These are phyloP conservation scores for Candida tibetensis DNA, from an alignment of 805 yeast genomes.

Conservation along the genomic window DNA sequence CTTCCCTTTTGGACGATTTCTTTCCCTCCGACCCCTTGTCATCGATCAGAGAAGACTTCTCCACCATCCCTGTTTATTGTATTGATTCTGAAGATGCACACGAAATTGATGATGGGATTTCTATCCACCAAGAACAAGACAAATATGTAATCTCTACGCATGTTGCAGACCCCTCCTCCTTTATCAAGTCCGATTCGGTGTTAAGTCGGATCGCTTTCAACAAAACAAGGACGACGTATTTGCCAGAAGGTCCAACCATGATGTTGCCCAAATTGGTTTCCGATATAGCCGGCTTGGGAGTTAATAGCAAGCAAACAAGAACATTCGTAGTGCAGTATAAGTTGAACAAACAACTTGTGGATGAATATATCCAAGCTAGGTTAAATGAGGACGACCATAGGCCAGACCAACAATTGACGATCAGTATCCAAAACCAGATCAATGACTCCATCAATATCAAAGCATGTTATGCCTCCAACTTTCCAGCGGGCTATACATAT, in stretches of 20 bases:
- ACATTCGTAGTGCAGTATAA: conserved; percentile 37
- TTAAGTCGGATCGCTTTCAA: conserved; percentile 56
- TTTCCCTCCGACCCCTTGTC: conserved; percentile 29
- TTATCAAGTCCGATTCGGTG: conserved; percentile 39
- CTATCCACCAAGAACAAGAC: conserved; percentile 42
- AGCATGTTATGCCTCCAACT: conserved; percentile 23
- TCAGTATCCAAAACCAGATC: conserved; percentile 15
- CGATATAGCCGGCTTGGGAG: conserved; percentile 51
- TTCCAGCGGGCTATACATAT: conserved; percentile 53
- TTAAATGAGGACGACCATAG: conserved; percentile 4
- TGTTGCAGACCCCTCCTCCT: conserved; percentile 85
- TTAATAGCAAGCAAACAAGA: conserved; percentile 39
- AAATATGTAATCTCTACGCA: conserved; percentile 58
- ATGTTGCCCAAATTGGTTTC: conserved; percentile 68
- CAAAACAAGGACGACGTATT: conserved; percentile 65
- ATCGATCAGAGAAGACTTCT: conserved; percentile 38
- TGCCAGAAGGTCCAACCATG: conserved; percentile 61
- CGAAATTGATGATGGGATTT: conserved; percentile 92
- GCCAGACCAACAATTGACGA: conserved; percentile 8
- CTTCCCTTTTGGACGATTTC: conserved; percentile 20
- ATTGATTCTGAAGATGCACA: conserved; percentile 78
- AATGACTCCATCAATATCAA: conserved; percentile 17
- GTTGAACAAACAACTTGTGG: conserved; percentile 18
- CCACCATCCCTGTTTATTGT: conserved; percentile 62
- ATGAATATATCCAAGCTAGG: conserved; percentile 15